These are phyloP conservation scores for Sphaceloma murrayae DNA, from an alignment of 2,329 filamentous ascomycete genomes.

Conservation along the genomic window DNA sequence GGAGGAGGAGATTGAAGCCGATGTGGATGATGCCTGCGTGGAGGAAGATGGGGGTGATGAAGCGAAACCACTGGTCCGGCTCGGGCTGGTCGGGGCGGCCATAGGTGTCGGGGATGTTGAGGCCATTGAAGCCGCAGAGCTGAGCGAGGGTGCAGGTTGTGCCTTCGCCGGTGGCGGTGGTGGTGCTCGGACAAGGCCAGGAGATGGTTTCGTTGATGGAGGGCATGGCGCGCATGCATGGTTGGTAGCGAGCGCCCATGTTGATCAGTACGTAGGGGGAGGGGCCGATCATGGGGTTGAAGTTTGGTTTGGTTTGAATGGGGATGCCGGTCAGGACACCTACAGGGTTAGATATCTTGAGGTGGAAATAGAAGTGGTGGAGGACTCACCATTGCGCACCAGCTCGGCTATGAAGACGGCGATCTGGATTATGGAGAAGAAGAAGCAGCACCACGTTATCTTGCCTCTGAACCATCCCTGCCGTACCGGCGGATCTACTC, in stretches of 20 bases:
- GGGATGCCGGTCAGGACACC: slow-evolving; percentile 67
- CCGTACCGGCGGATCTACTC: slow-evolving; percentile 21
- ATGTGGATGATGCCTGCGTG: slow-evolving; percentile 93
- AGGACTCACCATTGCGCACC: slow-evolving; percentile 63
- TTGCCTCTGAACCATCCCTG: slow-evolving; percentile 48
- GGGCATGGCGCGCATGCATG: slow-evolving; percentile 83
- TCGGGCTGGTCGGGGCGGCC: slow-evolving; percentile 46
- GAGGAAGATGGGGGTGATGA: slow-evolving; percentile 91
- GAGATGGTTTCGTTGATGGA: slow-evolving; percentile 44
- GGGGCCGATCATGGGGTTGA: slow-evolving; percentile 97
- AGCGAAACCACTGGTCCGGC: slow-evolving; percentile 94
- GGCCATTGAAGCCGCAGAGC: slow-evolving; percentile 73
- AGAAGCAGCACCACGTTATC: slow-evolving; percentile 72
- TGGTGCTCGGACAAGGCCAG: slow-evolving; percentile 71
- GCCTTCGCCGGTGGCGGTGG: slow-evolving; percentile 51
- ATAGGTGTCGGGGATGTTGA: slow-evolving; percentile 52
- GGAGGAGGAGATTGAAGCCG: slow-evolving; percentile 85
- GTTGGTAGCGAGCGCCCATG: slow-evolving; percentile 86
- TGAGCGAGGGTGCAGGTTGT: slow-evolving; percentile 63
- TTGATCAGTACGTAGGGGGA: slow-evolving; percentile 86
- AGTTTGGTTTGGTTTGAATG: slow-evolving; percentile 69
- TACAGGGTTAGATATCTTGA: slow-evolving; percentile 30
- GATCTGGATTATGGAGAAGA: slow-evolving; percentile 66
- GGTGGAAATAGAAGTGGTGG: neutral
- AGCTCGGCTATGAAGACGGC: slow-evolving; percentile 84